Evolutionary conservation across 2,329 filamentous ascomycete genomes (phyloP).

Genomic region (Endoconidiophora laricicola): DNA sequence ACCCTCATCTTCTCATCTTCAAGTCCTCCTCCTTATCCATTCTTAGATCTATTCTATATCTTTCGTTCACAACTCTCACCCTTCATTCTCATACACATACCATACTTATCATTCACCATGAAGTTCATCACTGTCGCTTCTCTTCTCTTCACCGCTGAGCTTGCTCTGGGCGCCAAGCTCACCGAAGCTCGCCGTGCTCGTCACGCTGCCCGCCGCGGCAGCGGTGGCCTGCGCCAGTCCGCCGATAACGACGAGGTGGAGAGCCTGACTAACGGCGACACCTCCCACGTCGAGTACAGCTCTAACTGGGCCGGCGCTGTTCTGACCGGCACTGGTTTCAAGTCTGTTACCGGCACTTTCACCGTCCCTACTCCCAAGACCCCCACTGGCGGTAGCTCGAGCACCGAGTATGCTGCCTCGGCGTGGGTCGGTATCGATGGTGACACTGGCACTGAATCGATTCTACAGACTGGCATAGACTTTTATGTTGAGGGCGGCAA

Average conservation of each 20-base stretch:
- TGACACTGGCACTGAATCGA: slow-evolving; percentile 24
- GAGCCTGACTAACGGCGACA: too few species aligned
- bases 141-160: slow-evolving; percentile 2
- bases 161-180: slow-evolving; percentile 5
- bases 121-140: slow-evolving; percentile 8
- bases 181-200: slow-evolving; percentile 7
- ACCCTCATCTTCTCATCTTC: too few species aligned
- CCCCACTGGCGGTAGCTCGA: background rate
- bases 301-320: slow-evolving; percentile 20
- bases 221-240: slow-evolving; percentile 5
- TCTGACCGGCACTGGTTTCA: slow-evolving; percentile 17
- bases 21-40: too few species aligned
- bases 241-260: background rate
- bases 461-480: slow-evolving; percentile 28
- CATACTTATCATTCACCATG: background rate
- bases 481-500: slow-evolving; percentile 20
- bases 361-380: slow-evolving; percentile 15
- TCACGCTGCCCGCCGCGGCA: slow-evolving; percentile 1
- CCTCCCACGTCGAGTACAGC: slow-evolving; percentile 15
- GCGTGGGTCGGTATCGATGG: slow-evolving; percentile 33
- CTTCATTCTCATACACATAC: background rate
- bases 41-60: too few species aligned
- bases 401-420: slow-evolving; percentile 16
- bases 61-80: too few species aligned
- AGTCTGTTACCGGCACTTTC: slow-evolving; percentile 18